Base-by-base conservation (phyloP, 2,329 filamentous ascomycete genomes). In the Fusarium buharicum region DNA sequence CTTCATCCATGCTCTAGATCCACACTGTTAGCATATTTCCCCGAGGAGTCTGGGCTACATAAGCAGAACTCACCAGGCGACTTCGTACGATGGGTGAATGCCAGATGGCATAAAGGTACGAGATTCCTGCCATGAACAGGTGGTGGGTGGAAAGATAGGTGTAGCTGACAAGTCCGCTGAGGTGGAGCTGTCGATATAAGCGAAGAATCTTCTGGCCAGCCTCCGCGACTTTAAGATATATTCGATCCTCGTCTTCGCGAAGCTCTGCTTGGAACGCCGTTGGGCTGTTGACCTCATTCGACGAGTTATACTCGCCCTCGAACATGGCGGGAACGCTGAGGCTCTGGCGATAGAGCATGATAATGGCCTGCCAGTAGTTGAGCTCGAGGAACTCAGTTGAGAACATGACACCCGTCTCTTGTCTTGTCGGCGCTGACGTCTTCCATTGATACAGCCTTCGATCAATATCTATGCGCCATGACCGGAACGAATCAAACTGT, bases 301-400 rank as follows among this genome's bases (percentile, higher is more conserved):
- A 84, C 2, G 86, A 86, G 67, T 86, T 84, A 67, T 88, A 87
- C 76, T 97, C 94, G 50, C 88, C 88, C 50, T 93, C 92, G 55
- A 98, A 87, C 71, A 93, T 87, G 36, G 90, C 86, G 1, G 94
- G 94, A 16, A 97, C 91, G 44, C 91, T 90, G 59, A 97, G 77
- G 74, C 93, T 95, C 75, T 97, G 94, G 51, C 94, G 84, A 74
- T 98, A 98, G 17, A 98, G 84, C 89, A 97, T 93, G 66, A 97
- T 96, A 59, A 98, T 88, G 4, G 93, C 92, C 74, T 97, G 94
- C 93, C 94, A 98, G 76, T 98, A 98, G 75, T 98, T 98, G 59
- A 98, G 83, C 70, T 97, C 92, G 5, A 97, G 78, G 70, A 98
- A 97, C 52, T 97, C 90, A 2, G 91, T 88, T 1, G 91, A 93